Conservation (phyloP, 2,329 filamentous ascomycete genomes). For the Pseudogymnoascus sp. region DNA sequence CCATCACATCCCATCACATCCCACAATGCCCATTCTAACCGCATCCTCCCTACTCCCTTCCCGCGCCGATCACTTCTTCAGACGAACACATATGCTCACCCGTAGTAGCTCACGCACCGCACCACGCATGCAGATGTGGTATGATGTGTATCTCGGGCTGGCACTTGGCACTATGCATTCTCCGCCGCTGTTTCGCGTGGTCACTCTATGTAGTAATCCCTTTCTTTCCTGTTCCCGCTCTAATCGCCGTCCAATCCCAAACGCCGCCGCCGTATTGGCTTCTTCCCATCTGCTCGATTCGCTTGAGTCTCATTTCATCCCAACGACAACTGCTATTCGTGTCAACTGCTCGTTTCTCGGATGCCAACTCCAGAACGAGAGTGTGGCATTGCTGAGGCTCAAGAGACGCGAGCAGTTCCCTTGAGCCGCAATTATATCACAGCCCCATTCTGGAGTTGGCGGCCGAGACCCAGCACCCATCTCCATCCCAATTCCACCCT, state of each 20-base stretch:
- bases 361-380: too few species aligned
- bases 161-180: background rate
- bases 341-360: background rate
- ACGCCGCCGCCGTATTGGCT: background rate
- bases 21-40: background rate
- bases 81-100: background rate
- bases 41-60: background rate
- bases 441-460: background rate
- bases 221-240: background rate
- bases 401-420: background rate
- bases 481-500: background rate
- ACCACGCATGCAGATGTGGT: background rate
- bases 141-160: background rate
- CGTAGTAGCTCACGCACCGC: background rate
- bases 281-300: background rate
- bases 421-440: background rate
- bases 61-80: background rate
- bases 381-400: too few species aligned
- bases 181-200: background rate
- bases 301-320: background rate
- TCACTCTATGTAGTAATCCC: background rate
- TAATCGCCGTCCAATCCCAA: background rate
- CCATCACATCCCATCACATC: background rate
- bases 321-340: background rate
- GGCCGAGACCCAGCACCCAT: background rate